These are phyloP conservation scores for Dendryphion nanum DNA, from an alignment of 2,329 filamentous ascomycete genomes.

Conservation along the genomic window DNA sequence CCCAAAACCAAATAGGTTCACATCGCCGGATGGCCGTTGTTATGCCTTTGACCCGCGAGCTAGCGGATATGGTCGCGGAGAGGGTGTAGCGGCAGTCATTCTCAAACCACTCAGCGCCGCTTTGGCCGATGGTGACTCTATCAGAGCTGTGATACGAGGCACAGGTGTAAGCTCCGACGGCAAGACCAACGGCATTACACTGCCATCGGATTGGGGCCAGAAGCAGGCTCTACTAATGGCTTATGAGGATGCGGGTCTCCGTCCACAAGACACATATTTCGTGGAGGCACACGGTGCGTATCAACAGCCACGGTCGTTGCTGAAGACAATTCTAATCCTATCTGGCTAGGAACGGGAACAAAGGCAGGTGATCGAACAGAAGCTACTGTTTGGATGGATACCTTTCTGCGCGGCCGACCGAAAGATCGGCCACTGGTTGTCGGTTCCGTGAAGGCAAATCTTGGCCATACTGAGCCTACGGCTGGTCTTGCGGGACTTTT, in stretches of 20 bases:
- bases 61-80: constrained; percentile 50
- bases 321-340: no score
- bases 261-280: constrained; percentile 18
- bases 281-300: constrained; percentile 30
- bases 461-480: constrained; percentile 32
- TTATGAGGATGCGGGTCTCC: constrained; percentile 35
- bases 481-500: constrained; percentile 32
- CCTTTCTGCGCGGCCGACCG: constrained; percentile 18
- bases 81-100: constrained; percentile 50
- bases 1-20: no score
- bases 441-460: constrained; percentile 30
- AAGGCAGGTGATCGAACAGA: constrained; percentile 44
- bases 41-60: constrained; percentile 33
- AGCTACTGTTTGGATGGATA: constrained; percentile 17
- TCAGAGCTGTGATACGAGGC: constrained; percentile 36
- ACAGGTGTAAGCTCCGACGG: constrained; percentile 36
- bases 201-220: constrained; percentile 36
- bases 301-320: no score
- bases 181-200: constrained; percentile 34
- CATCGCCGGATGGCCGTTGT: constrained; percentile 14
- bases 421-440: constrained; percentile 20
- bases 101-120: constrained; percentile 51
- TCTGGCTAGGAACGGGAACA: constrained; percentile 51
- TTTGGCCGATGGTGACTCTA: constrained; percentile 43
- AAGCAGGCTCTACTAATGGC: constrained; percentile 31